Percentiles rank a stretch among this genome's conserved stretches.
Evolutionary conservation across 129 eudicot species (phyloP).

Genomic region (Artemisia annua): DNA sequence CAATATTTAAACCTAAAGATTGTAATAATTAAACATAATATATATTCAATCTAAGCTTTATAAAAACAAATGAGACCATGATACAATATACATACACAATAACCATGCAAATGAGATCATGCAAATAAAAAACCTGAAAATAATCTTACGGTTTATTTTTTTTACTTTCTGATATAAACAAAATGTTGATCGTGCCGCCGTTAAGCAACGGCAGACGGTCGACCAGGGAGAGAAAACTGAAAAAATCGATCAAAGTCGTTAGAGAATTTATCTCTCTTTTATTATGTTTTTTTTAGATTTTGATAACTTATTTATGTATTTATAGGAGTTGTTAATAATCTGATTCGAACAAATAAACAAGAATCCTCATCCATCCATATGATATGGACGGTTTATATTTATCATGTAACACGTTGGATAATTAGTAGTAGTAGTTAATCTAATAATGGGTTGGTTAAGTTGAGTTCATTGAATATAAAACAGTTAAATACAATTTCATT

Average conservation of each 20-base stretch:
- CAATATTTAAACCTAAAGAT: too few species aligned
- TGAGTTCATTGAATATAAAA: too few species aligned
- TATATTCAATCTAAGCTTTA: too few species aligned
- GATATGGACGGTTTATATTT: constrained; percentile 5
- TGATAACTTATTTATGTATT: not conserved
- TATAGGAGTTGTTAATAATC: constrained; percentile 1
- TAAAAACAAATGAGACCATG: not conserved
- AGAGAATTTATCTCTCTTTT: constrained; percentile 10
- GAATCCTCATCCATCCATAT: constrained; percentile 4
- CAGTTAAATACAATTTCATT: too few species aligned
- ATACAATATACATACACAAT: not conserved
- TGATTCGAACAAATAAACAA: constrained; percentile 6
- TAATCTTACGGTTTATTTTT: constrained; percentile 1
- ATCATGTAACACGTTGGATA: too few species aligned
- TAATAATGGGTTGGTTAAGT: too few species aligned
- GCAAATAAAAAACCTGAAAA: not conserved
- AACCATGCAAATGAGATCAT: not conserved
- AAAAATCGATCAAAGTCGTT: constrained; percentile 31
- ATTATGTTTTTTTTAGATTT: not conserved
- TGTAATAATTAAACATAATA: too few species aligned
- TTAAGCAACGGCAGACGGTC: constrained; percentile 58
- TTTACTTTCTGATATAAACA: not conserved
- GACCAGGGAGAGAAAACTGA: constrained; percentile 42
- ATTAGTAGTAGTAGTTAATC: too few species aligned
- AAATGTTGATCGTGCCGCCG: constrained; percentile 39